These are phyloP conservation scores for Malania oleifera DNA, from an alignment of 164 flowering plant genomes.

Conservation along the genomic window DNA sequence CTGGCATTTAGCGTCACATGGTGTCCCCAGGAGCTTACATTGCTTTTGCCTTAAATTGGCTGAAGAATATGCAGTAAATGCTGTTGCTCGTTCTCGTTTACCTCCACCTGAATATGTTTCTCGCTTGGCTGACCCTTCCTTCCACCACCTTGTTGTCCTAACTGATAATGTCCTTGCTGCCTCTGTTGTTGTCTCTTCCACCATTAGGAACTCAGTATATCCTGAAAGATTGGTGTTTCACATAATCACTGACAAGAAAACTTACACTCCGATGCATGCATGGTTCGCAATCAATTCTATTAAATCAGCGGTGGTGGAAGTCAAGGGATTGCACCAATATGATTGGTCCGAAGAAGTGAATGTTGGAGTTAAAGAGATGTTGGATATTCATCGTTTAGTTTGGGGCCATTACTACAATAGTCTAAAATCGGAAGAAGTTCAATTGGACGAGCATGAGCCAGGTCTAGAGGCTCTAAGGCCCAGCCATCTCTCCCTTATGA, in stretches of 20 bases:
- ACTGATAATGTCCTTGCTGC: constrained; percentile 80
- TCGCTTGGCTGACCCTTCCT: constrained; percentile 47
- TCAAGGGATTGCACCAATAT: constrained; percentile 74
- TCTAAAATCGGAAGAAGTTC: constrained; percentile 23
- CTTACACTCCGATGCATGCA: constrained; percentile 74
- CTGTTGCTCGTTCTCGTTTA: constrained; percentile 52
- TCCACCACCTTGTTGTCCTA: constrained; percentile 53
- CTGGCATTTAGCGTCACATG: constrained; percentile 67
- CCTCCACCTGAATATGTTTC: constrained; percentile 52
- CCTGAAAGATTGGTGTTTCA: constrained; percentile 69
- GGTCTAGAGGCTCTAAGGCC: constrained; percentile 39
- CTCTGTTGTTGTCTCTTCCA: constrained; percentile 57
- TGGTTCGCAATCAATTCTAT: constrained; percentile 63
- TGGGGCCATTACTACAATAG: constrained; percentile 31
- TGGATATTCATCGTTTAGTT: constrained; percentile 39
- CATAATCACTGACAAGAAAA: constrained; percentile 73
- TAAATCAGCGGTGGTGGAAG: constrained; percentile 52
- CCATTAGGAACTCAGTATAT: constrained; percentile 32
- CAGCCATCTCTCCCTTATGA: constrained; percentile 46
- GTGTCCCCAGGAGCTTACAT: constrained; percentile 62
- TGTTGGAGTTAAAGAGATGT: constrained; percentile 40
- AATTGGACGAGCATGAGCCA: constrained; percentile 16
- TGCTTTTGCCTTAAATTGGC: constrained; percentile 60
- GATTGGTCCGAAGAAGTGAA: constrained; percentile 62
- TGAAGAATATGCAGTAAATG: constrained; percentile 64